Conservation (phyloP, 495 filamentous ascomycete genomes). For the Cryomyces minteri region DNA sequence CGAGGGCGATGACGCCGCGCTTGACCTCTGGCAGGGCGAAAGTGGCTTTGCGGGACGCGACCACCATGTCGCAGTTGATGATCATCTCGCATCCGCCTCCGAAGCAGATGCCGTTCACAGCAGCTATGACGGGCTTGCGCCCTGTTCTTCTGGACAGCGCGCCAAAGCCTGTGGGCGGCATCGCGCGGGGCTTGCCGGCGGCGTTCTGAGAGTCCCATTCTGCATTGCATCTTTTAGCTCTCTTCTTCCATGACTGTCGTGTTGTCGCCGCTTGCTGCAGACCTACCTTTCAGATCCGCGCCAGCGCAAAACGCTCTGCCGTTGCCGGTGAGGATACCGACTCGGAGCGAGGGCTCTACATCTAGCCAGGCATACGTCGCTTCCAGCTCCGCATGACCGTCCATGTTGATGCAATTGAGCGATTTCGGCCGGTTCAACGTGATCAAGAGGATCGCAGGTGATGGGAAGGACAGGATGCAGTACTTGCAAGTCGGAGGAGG, state of each 20-base stretch:
- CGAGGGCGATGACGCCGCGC: conserved; percentile 49
- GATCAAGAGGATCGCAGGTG: conserved; percentile 35
- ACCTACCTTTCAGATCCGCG: conserved; percentile 29
- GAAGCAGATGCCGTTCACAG: conserved; percentile 56
- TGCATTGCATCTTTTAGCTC: background rate
- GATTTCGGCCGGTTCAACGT: conserved; percentile 39
- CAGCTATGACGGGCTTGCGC: conserved; percentile 51
- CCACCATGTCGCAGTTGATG: conserved; percentile 49
- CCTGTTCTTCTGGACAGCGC: conserved; percentile 22
- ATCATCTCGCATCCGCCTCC: conserved; percentile 62
- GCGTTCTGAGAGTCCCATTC: conserved; percentile 2
- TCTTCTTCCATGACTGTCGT: no score
- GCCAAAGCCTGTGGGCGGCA: conserved; percentile 13
- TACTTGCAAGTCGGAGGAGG: conserved; percentile 8
- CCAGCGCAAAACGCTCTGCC: conserved; percentile 39
- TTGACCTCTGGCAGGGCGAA: conserved; percentile 53
- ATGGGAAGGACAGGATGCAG: conserved; percentile 32
- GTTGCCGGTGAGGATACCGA: conserved; percentile 36
- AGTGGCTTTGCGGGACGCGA: conserved; percentile 33
- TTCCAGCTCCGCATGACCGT: conserved; percentile 32
- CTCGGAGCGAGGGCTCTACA: conserved; percentile 31
- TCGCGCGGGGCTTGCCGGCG: background rate
- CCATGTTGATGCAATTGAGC: conserved; percentile 37
- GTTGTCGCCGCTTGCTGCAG: background rate
- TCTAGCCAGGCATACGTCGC: conserved; percentile 40